phyloP scores from a whole-genome alignment of 371 early-diverging fungal species.

The Actinomucor elegans region DNA sequence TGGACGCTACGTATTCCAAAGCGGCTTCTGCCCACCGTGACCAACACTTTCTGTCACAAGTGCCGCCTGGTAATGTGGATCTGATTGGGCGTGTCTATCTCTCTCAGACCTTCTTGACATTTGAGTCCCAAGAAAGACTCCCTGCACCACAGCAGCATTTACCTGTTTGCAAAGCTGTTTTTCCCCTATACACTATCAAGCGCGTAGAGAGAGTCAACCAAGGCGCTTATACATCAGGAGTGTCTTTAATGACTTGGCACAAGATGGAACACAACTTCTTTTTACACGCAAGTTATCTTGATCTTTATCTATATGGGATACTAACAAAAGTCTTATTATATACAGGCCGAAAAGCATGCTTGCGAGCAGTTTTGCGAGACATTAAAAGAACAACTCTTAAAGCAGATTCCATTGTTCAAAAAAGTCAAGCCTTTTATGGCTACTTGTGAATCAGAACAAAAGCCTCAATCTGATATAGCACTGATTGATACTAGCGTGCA shows the following conservation, averaged over 20 bases:
- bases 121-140: slow-evolving; percentile 61
- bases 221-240: slow-evolving; percentile 36
- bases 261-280: slow-evolving; percentile 60
- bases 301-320: not conserved
- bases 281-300: slow-evolving; percentile 34
- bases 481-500: slow-evolving; percentile 43
- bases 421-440: slow-evolving; percentile 74
- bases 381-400: slow-evolving; percentile 48
- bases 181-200: slow-evolving; percentile 89
- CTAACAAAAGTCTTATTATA: not conserved
- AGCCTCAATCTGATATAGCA: slow-evolving; percentile 45
- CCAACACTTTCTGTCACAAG: slow-evolving; percentile 14
- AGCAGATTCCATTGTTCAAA: slow-evolving; percentile 71
- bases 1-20: slow-evolving; percentile 55
- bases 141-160: slow-evolving; percentile 44
- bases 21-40: slow-evolving; percentile 3
- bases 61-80: slow-evolving; percentile 17
- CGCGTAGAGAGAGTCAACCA: slow-evolving; percentile 82
- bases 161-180: slow-evolving; percentile 64
- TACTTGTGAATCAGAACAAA: slow-evolving; percentile 75
- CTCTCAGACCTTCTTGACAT: slow-evolving; percentile 67
- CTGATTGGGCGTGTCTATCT: slow-evolving; percentile 60
- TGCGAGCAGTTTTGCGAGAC: slow-evolving; percentile 59
- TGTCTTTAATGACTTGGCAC: slow-evolving; percentile 60
- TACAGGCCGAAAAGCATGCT: slow-evolving; percentile 44